Evolutionary conservation across 208 protist species (phyloP), one percentile per base, ranked within the genome.

Genomic region (Vickermania spadyakhi): DNA sequence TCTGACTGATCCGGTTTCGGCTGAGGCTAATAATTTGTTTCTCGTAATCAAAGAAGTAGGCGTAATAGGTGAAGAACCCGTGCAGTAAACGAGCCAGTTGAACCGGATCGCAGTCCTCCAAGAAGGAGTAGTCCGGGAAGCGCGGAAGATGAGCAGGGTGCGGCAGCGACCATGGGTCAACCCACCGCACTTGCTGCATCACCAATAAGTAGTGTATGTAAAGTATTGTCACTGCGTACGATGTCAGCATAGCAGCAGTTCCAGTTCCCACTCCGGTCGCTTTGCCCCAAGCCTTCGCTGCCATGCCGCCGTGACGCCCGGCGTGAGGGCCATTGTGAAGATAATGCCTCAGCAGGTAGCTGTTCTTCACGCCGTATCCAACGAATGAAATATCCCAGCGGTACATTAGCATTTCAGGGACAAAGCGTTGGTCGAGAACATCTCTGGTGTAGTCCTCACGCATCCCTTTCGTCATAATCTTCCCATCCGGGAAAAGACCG

Each of bases 331-430:
- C 84, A 29, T 52, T 71, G 58, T 89, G 80, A 13, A 94, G 64
- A 62, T 94, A 94, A 61, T 94, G 64, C 2, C 88, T 84, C 21
- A 94, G 72, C 25, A 94, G 70, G 61, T 89, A 92, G 68, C 83
- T 91, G 62, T 94, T 94, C 81, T 94, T 94, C 21, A 94, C 88
- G 27, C 84, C 84, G 67, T 94, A 94, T 1, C 75, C 83, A 13
- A 92, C 83, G 57, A 94, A 94, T 3, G 82, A 91, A 59, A 91
- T 89, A 64, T 94, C 88, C 85, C 88, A 94, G 62, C 84, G 81
- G 73, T 92, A 94, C 73, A 91, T 80, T 60, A 81, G 89, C 77
- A 94, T 83, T 68, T 94, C 84, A 13, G 88, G 88, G 52, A 91
- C 82, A 58, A 82, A 91, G 49, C 81, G 75, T 27, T 62, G 73